Base-by-base conservation (phyloP, 306 rosid species). In the Trichosanthes cucumerina region DNA sequence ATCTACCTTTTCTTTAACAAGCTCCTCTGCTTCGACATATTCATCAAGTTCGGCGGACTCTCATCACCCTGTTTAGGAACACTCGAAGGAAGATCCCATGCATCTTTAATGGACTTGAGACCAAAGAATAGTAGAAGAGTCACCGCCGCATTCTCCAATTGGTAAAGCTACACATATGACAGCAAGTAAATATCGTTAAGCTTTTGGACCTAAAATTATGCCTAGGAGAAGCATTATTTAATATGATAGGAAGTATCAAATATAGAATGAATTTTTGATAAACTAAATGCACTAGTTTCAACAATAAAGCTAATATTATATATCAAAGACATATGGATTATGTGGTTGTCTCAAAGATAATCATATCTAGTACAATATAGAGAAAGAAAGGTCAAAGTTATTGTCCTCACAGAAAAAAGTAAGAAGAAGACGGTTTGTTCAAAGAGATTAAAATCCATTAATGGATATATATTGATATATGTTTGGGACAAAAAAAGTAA, bases 81-180 rank as follows among this genome's bases (percentile, higher is more conserved):
- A 63, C 71, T 70, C 19, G 96, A 83, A 43, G 99, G 99, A 83
- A 95, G 93, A 82, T 89, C 92, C 99, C 99, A 91, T 28, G 99
- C 96, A 50, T 92, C 97, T 87, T 95, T 92, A 78, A 95, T 91
- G 77, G 99, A 83, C 81, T 92, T 95, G 75, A 95, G 84, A 81
- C 99, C 97, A 2, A 95, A 95, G 87, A 95, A 91, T 78, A 95
- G 82, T 79, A 95, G 90, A 84, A 95, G 99, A 84, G 99, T 87
- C 59, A 92, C 92, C 1, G 97, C 99, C 33, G 97, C 97, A 82
- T 95, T 92, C 99, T 87, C 99, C 99, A 58, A 95, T 88, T 34
- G 99, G 97, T 91, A 92, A 80, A 77, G 99, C 99, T 95, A 90
- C 79, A 72, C 44, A 80, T 39, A 81, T 77, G 76, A 84, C 69